These are phyloP conservation scores for Avena atlantica DNA, from an alignment of 176 grass and related monocot species.

Conservation along the genomic window DNA sequence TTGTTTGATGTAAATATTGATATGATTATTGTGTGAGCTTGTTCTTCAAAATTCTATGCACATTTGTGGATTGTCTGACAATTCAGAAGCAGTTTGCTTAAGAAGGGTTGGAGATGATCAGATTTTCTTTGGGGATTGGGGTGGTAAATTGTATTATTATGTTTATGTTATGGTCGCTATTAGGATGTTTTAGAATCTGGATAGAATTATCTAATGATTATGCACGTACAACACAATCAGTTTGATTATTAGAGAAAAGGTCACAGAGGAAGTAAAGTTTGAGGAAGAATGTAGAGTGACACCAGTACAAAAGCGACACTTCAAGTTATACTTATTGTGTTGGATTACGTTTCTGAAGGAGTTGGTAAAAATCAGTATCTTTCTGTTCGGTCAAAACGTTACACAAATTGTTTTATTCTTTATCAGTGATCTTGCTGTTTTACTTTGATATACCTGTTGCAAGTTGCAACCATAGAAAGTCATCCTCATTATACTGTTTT, in stretches of 20 bases:
- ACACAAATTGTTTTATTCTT: neutral
- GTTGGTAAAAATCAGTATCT: neutral
- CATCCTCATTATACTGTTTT: neutral
- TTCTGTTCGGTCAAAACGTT: neutral
- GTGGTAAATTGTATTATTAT: neutral
- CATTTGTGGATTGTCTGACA: neutral
- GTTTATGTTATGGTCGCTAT: neutral
- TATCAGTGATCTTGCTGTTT: neutral
- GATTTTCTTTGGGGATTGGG: neutral
- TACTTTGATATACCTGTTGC: neutral
- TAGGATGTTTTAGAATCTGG: neutral
- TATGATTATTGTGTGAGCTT: neutral
- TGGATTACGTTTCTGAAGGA: conserved; percentile 23
- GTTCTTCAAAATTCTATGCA: neutral
- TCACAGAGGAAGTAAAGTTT: neutral
- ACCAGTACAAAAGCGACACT: neutral
- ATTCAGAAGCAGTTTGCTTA: neutral
- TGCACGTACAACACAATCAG: neutral
- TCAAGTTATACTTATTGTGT: neutral
- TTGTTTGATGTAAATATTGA: neutral
- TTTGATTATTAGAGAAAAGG: neutral
- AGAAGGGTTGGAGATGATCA: neutral
- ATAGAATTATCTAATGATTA: neutral
- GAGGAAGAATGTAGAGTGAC: neutral
- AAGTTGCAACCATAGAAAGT: neutral